Evolutionary conservation across 2,329 filamentous ascomycete genomes (phyloP), one percentile per base, ranked within the genome.

Genomic region (Penicillium sp.): DNA sequence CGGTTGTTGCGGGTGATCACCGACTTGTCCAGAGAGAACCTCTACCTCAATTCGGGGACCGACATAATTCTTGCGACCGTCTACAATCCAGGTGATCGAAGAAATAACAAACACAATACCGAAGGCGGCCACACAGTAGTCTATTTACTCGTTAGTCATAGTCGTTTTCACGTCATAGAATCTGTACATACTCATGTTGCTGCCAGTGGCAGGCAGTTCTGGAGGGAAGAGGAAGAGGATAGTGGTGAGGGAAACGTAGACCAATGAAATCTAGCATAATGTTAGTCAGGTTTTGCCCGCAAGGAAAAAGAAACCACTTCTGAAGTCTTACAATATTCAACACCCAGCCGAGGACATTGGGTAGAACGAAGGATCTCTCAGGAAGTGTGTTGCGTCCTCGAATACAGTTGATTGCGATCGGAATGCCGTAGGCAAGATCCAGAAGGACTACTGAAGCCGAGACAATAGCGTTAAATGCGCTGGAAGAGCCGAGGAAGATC

Each of bases 181-280:
- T 22, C 1, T 6, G 13, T 31, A 75, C 79, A 66, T 76, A 82
- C 83, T 92, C 89, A 91, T 91, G 74, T 84, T 90, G 63, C 76
- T 84, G 0, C 81, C 79, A 0, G 84, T 85, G 2, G 88, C 86
- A 0, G 87, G 87, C 4, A 86, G 68, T 8, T 80, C 81, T 0
- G 89, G 89, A 3, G 89, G 89, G 73, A 91, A 90, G 21, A 91
- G 80, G 73, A 91, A 91, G 0, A 92, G 79, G 1, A 91, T 84
- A 0, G 88, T 91, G 0, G 89, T 91, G n/a, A 91, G 70, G 13
- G 85, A 75, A 1, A 87, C 84, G 73, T 88, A 92, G 0, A 77
- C 76, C 47, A 92, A 79, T 5, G 73, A 68, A 43, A 75, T 61
- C 89, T 87, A 27, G 84, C 13, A 56, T 13, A 37, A 16, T 5